Percentiles rank a stretch among this genome's conserved stretches.
These are phyloP conservation scores for Fusarium sp. DNA, from an alignment of 2,329 filamentous ascomycete species.

Conservation along the genomic window DNA sequence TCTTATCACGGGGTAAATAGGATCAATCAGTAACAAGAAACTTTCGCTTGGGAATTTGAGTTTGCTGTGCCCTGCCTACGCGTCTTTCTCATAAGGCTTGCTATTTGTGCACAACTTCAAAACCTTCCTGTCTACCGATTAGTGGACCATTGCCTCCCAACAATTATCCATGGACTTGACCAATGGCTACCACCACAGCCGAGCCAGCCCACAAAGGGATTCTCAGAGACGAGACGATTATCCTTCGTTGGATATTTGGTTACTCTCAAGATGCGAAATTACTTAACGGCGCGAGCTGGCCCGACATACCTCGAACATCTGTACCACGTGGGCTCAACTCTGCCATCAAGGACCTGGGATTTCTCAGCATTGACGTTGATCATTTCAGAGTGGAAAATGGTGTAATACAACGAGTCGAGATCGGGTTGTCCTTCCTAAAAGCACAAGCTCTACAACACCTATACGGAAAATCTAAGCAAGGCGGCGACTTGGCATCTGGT, in stretches of 20 bases:
- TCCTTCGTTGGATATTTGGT: slow-evolving; percentile 22
- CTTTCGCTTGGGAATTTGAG: not conserved
- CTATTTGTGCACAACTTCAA: not conserved
- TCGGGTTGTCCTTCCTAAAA: slow-evolving; percentile 13
- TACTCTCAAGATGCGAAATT: not conserved
- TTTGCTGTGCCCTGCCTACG: not conserved
- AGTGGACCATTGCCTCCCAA: no score
- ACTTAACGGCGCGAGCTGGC: not conserved
- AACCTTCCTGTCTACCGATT: no score
- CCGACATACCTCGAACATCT: not conserved
- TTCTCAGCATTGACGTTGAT: slow-evolving; percentile 26
- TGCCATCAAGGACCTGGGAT: slow-evolving; percentile 8
- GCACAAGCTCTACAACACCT: not conserved
- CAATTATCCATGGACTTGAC: no score
- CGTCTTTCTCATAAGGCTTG: not conserved
- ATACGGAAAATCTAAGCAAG: not conserved
- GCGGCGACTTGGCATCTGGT: not conserved
- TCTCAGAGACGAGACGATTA: slow-evolving; percentile 20
- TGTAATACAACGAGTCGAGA: slow-evolving; percentile 10
- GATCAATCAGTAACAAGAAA: not conserved
- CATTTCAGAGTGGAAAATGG: slow-evolving; percentile 1
- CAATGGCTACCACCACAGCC: not conserved
- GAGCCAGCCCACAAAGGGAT: slow-evolving; percentile 20
- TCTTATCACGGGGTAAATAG: not conserved
- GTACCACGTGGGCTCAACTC: not conserved